Conservation (phyloP, 495 filamentous ascomycete genomes). For the Achaetomiella virescens region DNA sequence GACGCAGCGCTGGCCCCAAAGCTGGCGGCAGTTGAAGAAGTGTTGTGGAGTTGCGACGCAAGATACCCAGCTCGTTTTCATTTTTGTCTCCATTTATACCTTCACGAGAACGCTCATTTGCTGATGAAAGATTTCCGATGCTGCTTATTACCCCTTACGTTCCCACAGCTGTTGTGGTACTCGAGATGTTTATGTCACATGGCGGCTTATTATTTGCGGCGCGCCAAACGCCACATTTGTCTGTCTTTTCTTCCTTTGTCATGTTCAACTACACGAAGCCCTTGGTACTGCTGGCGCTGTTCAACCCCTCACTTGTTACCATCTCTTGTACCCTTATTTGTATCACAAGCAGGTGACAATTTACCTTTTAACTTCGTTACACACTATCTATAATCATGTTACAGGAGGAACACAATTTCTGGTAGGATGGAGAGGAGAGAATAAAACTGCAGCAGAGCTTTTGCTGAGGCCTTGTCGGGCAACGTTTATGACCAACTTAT, state of each 20-base stretch:
- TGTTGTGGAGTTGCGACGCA: conserved; percentile 19
- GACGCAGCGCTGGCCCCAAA: neutral
- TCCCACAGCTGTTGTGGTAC: conserved; percentile 9
- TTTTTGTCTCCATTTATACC: neutral
- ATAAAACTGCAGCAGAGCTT: neutral
- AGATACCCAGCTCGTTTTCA: conserved; percentile 30
- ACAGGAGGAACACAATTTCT: neutral
- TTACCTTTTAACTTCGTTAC: neutral
- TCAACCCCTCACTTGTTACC: neutral
- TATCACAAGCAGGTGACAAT: neutral
- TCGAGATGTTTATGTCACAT: conserved; percentile 11
- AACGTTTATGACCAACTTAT: neutral
- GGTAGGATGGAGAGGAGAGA: neutral
- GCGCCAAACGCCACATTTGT: neutral
- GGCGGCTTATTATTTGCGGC: neutral
- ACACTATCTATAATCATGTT: neutral
- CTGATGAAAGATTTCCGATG: conserved; percentile 14
- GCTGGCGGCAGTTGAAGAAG: neutral
- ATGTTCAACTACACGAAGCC: neutral
- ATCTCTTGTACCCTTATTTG: neutral
- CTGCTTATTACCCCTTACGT: conserved; percentile 6
- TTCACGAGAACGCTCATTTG: conserved; percentile 19
- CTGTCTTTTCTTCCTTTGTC: neutral
- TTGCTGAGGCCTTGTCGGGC: conserved; percentile 1
- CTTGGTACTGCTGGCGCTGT: neutral